Evolutionary conservation across 2,329 filamentous ascomycete genomes (phyloP).

Genomic region (Colletotrichum sojae): DNA sequence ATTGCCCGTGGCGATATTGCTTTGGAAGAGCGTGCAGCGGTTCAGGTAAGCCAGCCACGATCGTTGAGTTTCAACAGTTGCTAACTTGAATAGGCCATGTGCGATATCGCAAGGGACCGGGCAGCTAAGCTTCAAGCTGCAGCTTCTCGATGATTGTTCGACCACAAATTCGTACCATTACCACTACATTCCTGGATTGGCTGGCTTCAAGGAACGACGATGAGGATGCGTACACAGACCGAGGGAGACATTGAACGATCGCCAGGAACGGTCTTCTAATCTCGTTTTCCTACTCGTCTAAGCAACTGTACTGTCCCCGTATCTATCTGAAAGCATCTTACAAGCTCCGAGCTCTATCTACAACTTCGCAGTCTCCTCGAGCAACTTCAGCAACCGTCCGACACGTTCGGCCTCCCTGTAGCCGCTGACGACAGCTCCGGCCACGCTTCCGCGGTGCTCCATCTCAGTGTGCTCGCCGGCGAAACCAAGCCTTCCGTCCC

Average conservation of each 20-base stretch:
- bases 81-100: slow-evolving; percentile 78
- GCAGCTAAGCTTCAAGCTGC: slow-evolving; percentile 70
- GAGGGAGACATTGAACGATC: background rate
- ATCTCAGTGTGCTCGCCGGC: slow-evolving; percentile 40
- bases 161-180: no score
- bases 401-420: slow-evolving; percentile 38
- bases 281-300: slow-evolving; percentile 2
- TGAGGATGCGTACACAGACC: no score
- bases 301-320: slow-evolving; percentile 11
- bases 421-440: slow-evolving; percentile 36
- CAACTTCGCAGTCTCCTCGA: slow-evolving; percentile 32
- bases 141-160: background rate
- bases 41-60: slow-evolving; percentile 70
- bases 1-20: slow-evolving; percentile 78
- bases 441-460: slow-evolving; percentile 39
- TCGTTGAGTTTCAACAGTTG: background rate
- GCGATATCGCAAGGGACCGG: slow-evolving; percentile 88
- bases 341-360: slow-evolving; percentile 4
- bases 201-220: no score
- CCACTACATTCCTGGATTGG: no score
- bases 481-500: slow-evolving; percentile 35
- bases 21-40: slow-evolving; percentile 79
- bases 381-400: slow-evolving; percentile 30
- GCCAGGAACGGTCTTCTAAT: no score
- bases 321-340: slow-evolving; percentile 24